These are phyloP conservation scores for Quercus mongolica DNA, from an alignment of 306 rosid species.

Conservation along the genomic window DNA sequence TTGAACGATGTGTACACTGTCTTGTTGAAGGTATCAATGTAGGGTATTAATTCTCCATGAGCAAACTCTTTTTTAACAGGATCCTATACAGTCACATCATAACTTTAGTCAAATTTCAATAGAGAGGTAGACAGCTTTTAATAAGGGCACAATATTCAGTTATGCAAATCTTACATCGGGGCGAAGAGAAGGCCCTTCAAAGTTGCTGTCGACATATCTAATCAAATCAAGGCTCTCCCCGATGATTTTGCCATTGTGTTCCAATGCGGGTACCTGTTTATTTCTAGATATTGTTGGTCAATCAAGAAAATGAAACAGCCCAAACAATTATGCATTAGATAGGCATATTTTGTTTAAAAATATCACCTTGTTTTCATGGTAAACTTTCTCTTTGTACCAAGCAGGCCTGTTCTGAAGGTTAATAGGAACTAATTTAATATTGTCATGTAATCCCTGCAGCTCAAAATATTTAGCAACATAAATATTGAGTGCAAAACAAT, in stretches of 20 bases:
- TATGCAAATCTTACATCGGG: conserved; percentile 45
- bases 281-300: neutral
- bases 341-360: neutral
- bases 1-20: conserved; percentile 34
- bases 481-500: neutral
- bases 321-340: neutral
- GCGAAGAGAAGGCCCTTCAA: conserved; percentile 54
- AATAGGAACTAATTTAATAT: conserved; percentile 66
- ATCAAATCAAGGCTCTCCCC: conserved; percentile 91
- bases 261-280: conserved; percentile 78
- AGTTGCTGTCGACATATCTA: conserved; percentile 62
- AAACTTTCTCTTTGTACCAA: conserved; percentile 84
- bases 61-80: conserved; percentile 46
- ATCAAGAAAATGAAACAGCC: neutral
- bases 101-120: neutral
- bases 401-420: conserved; percentile 67
- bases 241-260: conserved; percentile 74
- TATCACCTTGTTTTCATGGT: conserved; percentile 57
- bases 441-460: conserved; percentile 65
- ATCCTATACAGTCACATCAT: conserved; percentile 34
- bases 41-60: conserved; percentile 44
- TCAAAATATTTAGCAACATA: neutral
- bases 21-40: conserved; percentile 29
- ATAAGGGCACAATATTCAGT: neutral
- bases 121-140: neutral